Evolutionary conservation across 768 basidiomycete species (phyloP).

Genomic region (Collybiopsis confluens): DNA sequence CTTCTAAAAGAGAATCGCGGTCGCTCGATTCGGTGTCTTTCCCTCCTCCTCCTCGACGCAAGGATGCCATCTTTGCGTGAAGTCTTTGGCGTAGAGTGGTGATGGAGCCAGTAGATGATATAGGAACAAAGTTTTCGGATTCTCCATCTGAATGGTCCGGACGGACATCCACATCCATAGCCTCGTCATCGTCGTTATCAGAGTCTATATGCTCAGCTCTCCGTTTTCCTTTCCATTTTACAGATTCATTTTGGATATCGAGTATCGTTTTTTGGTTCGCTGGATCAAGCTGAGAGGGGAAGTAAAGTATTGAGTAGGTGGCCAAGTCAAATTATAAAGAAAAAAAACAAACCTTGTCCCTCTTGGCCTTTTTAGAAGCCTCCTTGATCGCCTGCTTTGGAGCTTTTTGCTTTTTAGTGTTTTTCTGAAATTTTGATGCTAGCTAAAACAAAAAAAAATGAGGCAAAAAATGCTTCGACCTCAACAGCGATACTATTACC

Average conservation of each 20-base stretch:
- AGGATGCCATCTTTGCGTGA: conserved; percentile 66
- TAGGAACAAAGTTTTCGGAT: conserved; percentile 47
- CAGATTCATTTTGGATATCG: conserved; percentile 64
- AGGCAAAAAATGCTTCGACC: neutral
- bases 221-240: conserved; percentile 12
- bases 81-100: conserved; percentile 64
- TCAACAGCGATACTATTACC: too few relatives aligned
- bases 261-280: conserved; percentile 74
- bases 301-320: neutral
- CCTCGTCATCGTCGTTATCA: conserved; percentile 39
- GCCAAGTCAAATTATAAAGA: neutral
- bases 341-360: conserved; percentile 64
- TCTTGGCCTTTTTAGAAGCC: conserved; percentile 82
- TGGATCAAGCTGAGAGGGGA: conserved; percentile 73
- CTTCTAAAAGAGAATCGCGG: conserved; percentile 80
- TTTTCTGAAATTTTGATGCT: conserved; percentile 74
- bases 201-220: conserved; percentile 20
- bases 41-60: conserved; percentile 46
- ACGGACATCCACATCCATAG: conserved; percentile 8
- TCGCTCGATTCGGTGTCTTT: conserved; percentile 44
- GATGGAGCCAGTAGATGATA: conserved; percentile 63
- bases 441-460: conserved; percentile 27
- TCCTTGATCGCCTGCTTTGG: conserved; percentile 87
- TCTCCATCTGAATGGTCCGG: conserved; percentile 22
- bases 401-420: conserved; percentile 81